Percentiles rank a stretch among this genome's conserved stretches.
phyloP scores from a whole-genome alignment of 164 flowering plant species.

The Stephania japonica region DNA sequence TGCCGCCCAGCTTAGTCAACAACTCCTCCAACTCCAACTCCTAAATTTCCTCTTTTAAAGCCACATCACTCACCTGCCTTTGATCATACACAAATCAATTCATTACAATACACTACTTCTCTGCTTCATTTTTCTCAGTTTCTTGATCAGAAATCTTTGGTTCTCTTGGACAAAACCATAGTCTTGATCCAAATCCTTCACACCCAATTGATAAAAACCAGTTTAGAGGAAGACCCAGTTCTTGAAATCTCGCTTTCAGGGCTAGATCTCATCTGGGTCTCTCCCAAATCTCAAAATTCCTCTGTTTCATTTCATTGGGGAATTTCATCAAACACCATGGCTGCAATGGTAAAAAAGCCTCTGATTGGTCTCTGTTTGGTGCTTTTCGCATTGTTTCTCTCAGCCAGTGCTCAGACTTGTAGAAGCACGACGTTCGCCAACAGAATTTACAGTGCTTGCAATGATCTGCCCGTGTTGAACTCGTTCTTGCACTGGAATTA shows the following conservation, averaged over 20 bases:
- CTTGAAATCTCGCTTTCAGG: conserved; percentile 2
- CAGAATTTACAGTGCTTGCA: conserved; percentile 16
- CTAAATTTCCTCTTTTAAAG: neutral
- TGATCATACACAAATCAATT: neutral
- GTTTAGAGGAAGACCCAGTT: conserved; percentile 7
- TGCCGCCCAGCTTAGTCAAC: conserved; percentile 3
- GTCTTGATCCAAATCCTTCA: neutral
- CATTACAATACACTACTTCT: neutral
- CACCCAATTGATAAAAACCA: neutral
- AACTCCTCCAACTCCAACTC: conserved; percentile 5
- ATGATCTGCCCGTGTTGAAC: conserved; percentile 19
- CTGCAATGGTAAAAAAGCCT: neutral
- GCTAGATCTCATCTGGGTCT: neutral
- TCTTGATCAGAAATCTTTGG: too few relatives aligned
- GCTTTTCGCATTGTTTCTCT: conserved; percentile 6
- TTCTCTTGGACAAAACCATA: neutral
- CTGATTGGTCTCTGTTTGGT: conserved; percentile 8
- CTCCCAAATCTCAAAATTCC: neutral
- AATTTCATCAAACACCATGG: conserved; percentile 4
- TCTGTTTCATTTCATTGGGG: neutral
- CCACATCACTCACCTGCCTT: neutral
- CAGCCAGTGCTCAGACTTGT: conserved; percentile 37
- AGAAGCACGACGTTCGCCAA: conserved; percentile 11
- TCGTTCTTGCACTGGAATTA: conserved; percentile 36
- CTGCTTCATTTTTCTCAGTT: neutral